Base-by-base conservation (phyloP, 345 rosid species). In the Arabidopsis suecica region DNA sequence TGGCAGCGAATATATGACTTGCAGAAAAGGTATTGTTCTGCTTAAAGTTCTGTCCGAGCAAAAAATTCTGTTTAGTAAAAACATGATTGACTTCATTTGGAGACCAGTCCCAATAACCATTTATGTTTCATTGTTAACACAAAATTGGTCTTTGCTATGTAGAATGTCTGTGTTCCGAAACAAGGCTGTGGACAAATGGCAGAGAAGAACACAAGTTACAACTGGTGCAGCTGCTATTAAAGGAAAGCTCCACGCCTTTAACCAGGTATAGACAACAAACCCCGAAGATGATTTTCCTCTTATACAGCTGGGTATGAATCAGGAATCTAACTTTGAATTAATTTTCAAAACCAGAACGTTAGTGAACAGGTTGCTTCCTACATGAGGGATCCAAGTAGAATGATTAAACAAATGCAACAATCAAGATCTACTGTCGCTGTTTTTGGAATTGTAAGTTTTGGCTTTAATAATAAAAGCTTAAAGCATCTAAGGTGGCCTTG, bases 371-470 rank as follows among this genome's bases (percentile, higher is more conserved):
- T 95, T 69, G 86, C 93, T 65, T 74, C 84, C 20, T 85, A 86
- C 83, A 89, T 92, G 97, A 90, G 97, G 83, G 97, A 92, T 82
- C 97, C 99, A 47, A 89, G 90, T 82, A 87, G 93, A 84, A 92
- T 95, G 97, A 73, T 90, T 37, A 92, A 88, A 86, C 97, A 95
- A 83, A 95, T 95, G 99, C 97, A 89, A 75, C 91, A 84, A 77
- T 76, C 89, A 82, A 84, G 86, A 77, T 87, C 90, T 32, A 75
- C 90, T 2, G 82, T 86, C 73, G 78, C 87, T 68, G 72, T 88
- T n/a, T 90, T 95, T 80, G 97, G 89, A 65, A 64, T 71, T 50
- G 97, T 95, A 85, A 88, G 97, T 83, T 68, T 66, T 44, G 2
- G 5, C 11, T 28, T 53, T 32, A 20, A 14, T 13, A 40, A n/a